Evolutionary conservation across 139 green algal species (phyloP).

Genomic region (Chlamydomonas eustigma): DNA sequence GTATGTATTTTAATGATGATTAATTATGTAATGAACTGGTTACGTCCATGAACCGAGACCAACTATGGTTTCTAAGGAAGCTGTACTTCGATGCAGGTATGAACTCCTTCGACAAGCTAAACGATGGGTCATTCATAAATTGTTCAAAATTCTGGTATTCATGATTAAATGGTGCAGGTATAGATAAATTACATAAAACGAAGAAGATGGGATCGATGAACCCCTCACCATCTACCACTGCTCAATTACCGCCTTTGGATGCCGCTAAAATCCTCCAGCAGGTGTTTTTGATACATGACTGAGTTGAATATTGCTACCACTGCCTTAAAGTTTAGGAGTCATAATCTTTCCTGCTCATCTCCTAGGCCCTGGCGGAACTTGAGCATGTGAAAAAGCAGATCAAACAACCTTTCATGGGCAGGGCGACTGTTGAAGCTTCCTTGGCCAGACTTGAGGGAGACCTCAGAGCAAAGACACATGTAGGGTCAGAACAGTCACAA

Average conservation of each 20-base stretch:
- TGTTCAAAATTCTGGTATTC: too few species aligned
- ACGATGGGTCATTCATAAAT: too few species aligned
- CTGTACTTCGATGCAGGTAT: too few species aligned
- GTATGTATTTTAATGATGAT: too few species aligned
- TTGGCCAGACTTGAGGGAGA: slow-evolving; percentile 31
- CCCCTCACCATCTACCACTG: background rate
- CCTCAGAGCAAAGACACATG: slow-evolving; percentile 29
- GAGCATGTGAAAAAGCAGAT: slow-evolving; percentile 38
- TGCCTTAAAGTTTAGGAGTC: background rate
- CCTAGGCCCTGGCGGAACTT: slow-evolving; percentile 37
- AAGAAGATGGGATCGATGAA: too few species aligned
- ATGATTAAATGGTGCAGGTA: too few species aligned
- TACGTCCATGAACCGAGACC: too few species aligned
- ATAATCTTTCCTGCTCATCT: background rate
- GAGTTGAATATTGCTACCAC: background rate
- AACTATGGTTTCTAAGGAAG: too few species aligned
- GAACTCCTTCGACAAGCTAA: too few species aligned
- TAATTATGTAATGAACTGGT: too few species aligned
- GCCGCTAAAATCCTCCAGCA: background rate
- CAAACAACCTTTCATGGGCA: slow-evolving; percentile 25
- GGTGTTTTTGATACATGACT: background rate
- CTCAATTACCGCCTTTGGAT: background rate
- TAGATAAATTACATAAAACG: too few species aligned
- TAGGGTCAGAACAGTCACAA: too few species aligned
- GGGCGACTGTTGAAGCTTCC: slow-evolving; percentile 20